A percentile compares a stretch with the other conserved stretches of the same genome.
Conservation (phyloP, 1,139 yeast species). For the Hemisphaericaspora xylofermentans region DNA sequence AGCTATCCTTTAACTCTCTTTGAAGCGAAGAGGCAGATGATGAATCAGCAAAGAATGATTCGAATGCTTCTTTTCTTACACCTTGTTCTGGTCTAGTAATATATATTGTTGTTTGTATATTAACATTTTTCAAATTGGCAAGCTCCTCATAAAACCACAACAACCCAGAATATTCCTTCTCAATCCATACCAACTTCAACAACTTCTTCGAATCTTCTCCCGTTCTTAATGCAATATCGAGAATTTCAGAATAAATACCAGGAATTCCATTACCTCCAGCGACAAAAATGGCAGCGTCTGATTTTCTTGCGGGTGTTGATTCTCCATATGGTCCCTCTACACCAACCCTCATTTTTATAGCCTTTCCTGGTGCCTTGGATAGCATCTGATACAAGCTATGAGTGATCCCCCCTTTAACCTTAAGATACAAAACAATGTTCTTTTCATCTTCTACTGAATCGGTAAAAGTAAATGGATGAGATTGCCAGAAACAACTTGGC, state of each 20-base stretch:
- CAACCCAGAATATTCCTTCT: slow-evolving; percentile 30
- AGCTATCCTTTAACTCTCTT: background rate
- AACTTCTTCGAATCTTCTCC: slow-evolving; percentile 17
- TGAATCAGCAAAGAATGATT: no score
- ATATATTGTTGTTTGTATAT: slow-evolving; percentile 28
- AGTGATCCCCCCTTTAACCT: slow-evolving; percentile 42
- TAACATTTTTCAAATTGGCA: slow-evolving; percentile 20
- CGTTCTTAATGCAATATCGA: slow-evolving; percentile 19
- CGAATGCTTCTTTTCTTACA: slow-evolving; percentile 13
- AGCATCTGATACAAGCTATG: slow-evolving; percentile 32
- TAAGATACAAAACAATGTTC: slow-evolving; percentile 29
- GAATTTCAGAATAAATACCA: slow-evolving; percentile 41
- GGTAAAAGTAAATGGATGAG: slow-evolving; percentile 34
- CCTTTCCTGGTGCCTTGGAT: slow-evolving; percentile 25
- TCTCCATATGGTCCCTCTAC: slow-evolving; percentile 47
- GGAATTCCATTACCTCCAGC: slow-evolving; percentile 49
- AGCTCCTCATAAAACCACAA: slow-evolving; percentile 38
- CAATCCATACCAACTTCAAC: slow-evolving; percentile 34
- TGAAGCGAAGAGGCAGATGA: no score
- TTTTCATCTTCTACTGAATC: slow-evolving; percentile 20
- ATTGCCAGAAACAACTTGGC: slow-evolving; percentile 41
- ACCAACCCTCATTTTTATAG: slow-evolving; percentile 29
- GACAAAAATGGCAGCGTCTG: slow-evolving; percentile 39
- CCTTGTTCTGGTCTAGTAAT: slow-evolving; percentile 27
- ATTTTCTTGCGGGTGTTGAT: slow-evolving; percentile 27